A percentile compares a stretch with the other conserved stretches of the same genome.
phyloP scores from a whole-genome alignment of 1,139 yeast species.

The Chernovozyma sophiae-reginae region DNA sequence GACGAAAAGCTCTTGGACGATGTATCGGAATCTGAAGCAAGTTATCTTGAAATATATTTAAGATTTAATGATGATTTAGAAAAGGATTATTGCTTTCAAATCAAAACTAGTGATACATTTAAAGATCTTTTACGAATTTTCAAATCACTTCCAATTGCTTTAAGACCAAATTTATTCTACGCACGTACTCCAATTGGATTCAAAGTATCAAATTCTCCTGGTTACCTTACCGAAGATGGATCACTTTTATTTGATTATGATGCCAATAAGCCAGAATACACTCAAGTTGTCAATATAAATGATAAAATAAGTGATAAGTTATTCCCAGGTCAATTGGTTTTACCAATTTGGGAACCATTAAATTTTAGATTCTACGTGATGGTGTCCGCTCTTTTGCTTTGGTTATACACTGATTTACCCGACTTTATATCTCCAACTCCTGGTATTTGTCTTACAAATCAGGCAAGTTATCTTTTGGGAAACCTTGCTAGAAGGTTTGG shows the following conservation, averaged over 20 bases:
- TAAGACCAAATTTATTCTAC: conserved; percentile 78
- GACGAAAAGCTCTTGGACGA: conserved; percentile 10
- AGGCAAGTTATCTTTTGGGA: conserved; percentile 39
- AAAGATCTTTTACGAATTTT: conserved; percentile 60
- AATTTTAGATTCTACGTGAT: conserved; percentile 44
- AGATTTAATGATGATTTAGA: conserved; percentile 83
- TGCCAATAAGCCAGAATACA: conserved; percentile 46
- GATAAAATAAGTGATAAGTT: conserved; percentile 54
- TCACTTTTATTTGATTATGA: conserved; percentile 64
- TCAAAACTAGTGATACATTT: conserved; percentile 55
- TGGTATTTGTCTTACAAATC: conserved; percentile 77
- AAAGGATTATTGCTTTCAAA: conserved; percentile 85
- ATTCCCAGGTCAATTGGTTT: conserved; percentile 88
- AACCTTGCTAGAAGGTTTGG: conserved; percentile 31
- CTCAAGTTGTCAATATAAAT: conserved; percentile 39
- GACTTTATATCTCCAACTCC: conserved; percentile 89
- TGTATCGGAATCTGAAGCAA: conserved; percentile 16
- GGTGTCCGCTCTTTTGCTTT: conserved; percentile 44
- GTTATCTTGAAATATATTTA: conserved; percentile 61
- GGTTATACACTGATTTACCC: conserved; percentile 94
- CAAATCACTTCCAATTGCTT: conserved; percentile 61
- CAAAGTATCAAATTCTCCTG: conserved; percentile 71
- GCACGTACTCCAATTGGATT: conserved; percentile 61
- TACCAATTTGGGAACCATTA: conserved; percentile 75
- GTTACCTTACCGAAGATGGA: conserved; percentile 81